Percentiles rank a stretch among this genome's conserved stretches.
Evolutionary conservation across 129 eudicot genomes (phyloP).

Genomic region (Centrapalus pauciflorus): DNA sequence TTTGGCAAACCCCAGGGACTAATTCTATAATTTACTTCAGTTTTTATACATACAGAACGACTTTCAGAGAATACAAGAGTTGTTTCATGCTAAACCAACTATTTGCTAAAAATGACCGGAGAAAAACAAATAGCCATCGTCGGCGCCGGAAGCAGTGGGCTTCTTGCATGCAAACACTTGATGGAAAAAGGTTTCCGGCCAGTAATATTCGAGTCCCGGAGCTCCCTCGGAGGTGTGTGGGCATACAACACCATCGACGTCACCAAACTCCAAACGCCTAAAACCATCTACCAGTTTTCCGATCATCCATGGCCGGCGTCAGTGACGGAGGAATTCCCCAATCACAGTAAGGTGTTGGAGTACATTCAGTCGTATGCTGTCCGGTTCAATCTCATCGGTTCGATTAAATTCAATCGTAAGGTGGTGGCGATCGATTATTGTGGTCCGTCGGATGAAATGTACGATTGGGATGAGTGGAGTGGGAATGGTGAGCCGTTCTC

Average conservation of each 20-base stretch:
- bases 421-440: constrained; percentile 34
- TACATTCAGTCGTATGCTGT: constrained; percentile 32
- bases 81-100: neutral
- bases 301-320: constrained; percentile 45
- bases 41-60: too few species aligned
- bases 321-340: constrained; percentile 23
- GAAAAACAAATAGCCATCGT: constrained; percentile 37
- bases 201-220: constrained; percentile 26
- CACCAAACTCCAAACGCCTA: constrained; percentile 47
- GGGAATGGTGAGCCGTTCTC: constrained; percentile 40
- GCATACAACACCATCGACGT: constrained; percentile 28
- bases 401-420: constrained; percentile 27
- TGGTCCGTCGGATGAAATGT: constrained; percentile 14
- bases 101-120: neutral
- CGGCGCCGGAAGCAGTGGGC: constrained; percentile 52
- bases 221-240: constrained; percentile 47
- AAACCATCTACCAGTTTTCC: constrained; percentile 31
- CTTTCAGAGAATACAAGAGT: neutral
- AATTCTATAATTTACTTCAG: too few species aligned
- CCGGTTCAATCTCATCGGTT: constrained; percentile 18
- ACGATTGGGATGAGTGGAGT: constrained; percentile 37
- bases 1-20: too few species aligned
- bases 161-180: constrained; percentile 43
- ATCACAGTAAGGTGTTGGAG: constrained; percentile 29
- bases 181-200: constrained; percentile 37